Conservation (phyloP, 768 basidiomycete species). For the Piloderma croceum region DNA sequence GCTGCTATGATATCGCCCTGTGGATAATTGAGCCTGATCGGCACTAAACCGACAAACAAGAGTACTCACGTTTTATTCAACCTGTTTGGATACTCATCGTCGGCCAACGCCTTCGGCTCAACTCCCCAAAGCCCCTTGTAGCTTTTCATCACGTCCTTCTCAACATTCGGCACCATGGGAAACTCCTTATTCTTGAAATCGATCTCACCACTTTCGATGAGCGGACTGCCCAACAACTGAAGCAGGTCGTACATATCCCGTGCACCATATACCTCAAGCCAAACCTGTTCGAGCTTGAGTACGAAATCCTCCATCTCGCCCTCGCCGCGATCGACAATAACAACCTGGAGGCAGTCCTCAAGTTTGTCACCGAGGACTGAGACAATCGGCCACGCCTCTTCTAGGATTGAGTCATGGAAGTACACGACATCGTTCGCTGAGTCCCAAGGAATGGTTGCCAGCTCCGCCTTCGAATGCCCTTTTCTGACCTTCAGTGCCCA, state of each 20-base stretch:
- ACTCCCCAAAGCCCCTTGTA: constrained; percentile 24
- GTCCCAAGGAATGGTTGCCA: constrained; percentile 19
- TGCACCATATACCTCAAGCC: constrained; percentile 23
- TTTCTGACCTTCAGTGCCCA: constrained; percentile 25
- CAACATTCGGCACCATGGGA: constrained; percentile 9
- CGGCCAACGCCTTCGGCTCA: too few relatives aligned
- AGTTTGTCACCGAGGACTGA: constrained; percentile 13
- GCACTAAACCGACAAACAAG: too few relatives aligned
- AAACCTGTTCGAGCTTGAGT: constrained; percentile 20
- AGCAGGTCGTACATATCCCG: constrained; percentile 16
- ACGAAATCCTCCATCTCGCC: constrained; percentile 27
- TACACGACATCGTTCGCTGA: constrained; percentile 15
- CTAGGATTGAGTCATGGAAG: constrained; percentile 18
- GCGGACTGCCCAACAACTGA: constrained; percentile 13
- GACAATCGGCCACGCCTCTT: constrained; percentile 19
- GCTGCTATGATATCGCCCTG: too few relatives aligned
- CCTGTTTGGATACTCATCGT: too few relatives aligned
- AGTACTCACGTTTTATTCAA: too few relatives aligned
- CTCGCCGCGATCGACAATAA: constrained; percentile 22
- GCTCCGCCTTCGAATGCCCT: constrained; percentile 21
- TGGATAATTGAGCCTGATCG: too few relatives aligned
- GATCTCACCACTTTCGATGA: constrained; percentile 22
- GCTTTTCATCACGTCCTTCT: constrained; percentile 13
- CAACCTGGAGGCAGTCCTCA: constrained; percentile 25
- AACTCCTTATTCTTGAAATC: constrained; percentile 12